Percentiles rank a stretch among this genome's conserved stretches.
Conservation (phyloP, 305 asterid species). For the Salvia sclarea region DNA sequence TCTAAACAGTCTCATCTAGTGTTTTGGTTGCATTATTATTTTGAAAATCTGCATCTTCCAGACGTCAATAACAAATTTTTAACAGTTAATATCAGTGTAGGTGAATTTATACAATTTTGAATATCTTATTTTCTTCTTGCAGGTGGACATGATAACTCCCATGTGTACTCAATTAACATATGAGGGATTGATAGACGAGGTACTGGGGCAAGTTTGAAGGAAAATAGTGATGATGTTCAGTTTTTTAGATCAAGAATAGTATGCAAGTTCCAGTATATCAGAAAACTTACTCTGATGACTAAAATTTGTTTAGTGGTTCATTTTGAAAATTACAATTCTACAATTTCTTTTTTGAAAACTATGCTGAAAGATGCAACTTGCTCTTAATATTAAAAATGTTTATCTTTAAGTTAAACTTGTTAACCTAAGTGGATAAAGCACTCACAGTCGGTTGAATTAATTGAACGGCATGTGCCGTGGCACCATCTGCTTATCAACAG, state of each 20-base stretch:
- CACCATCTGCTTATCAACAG: conserved; percentile 12
- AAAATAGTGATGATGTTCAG: neutral
- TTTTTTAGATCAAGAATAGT: neutral
- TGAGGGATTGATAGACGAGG: conserved; percentile 96
- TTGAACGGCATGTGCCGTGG: conserved; percentile 3
- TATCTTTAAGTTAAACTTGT: conserved; percentile 23
- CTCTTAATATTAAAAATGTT: conserved; percentile 18
- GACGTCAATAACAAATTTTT: conserved; percentile 3
- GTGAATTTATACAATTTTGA: conserved; percentile 17
- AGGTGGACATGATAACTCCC: conserved; percentile 99
- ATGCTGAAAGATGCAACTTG: conserved; percentile 12
- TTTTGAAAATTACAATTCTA: conserved; percentile 12
- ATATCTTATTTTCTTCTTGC: conserved; percentile 42
- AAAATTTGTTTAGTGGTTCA: neutral
- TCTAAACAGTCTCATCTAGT: neutral
- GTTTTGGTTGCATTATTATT: conserved; percentile 11
- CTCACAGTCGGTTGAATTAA: neutral
- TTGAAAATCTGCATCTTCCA: conserved; percentile 15
- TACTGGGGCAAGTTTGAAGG: conserved; percentile 32
- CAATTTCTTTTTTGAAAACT: conserved; percentile 22
- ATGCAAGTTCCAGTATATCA: neutral
- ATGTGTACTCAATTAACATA: conserved; percentile 92
- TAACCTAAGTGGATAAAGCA: conserved; percentile 14
- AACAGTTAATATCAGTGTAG: conserved; percentile 3
- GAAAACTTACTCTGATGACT: conserved; percentile 7